phyloP scores from a whole-genome alignment of 495 filamentous ascomycete species.

The Delitschia confertaspora region DNA sequence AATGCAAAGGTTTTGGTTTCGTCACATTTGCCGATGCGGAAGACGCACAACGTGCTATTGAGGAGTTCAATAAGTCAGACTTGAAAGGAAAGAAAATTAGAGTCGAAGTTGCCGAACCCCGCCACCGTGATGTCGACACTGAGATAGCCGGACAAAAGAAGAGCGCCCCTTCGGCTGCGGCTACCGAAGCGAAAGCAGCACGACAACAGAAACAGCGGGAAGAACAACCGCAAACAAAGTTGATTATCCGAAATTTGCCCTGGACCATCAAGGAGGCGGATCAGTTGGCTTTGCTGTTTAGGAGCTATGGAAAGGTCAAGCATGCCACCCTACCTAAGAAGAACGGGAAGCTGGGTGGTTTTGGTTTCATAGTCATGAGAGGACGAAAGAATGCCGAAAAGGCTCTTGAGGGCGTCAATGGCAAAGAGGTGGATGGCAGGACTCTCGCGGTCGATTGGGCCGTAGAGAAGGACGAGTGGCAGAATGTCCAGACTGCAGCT shows the following conservation, averaged over 20 bases:
- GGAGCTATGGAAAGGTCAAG: constrained; percentile 83
- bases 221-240: constrained; percentile 59
- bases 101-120: constrained; percentile 78
- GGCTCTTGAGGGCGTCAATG: constrained; percentile 76
- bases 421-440: constrained; percentile 79
- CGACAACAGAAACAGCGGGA: constrained; percentile 48
- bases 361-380: constrained; percentile 85
- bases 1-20: constrained; percentile 88
- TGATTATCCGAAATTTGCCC: constrained; percentile 92
- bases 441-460: constrained; percentile 91
- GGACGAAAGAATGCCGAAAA: constrained; percentile 87
- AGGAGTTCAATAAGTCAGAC: constrained; percentile 63
- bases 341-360: constrained; percentile 62
- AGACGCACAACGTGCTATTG: constrained; percentile 70
- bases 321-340: constrained; percentile 68
- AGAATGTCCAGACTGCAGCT: constrained; percentile 45
- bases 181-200: constrained; percentile 46
- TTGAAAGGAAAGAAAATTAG: constrained; percentile 73
- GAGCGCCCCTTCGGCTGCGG: constrained; percentile 23
- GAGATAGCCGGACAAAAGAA: constrained; percentile 31
- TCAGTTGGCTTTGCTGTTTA: constrained; percentile 66
- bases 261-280: constrained; percentile 89
- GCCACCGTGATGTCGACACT: constrained; percentile 57
- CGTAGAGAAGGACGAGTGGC: constrained; percentile 82
- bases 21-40: constrained; percentile 92